Evolutionary conservation across 371 early-diverging fungal species (phyloP), one percentile per base, ranked within the genome.

Genomic region (Apophysomyces ossiformis): DNA sequence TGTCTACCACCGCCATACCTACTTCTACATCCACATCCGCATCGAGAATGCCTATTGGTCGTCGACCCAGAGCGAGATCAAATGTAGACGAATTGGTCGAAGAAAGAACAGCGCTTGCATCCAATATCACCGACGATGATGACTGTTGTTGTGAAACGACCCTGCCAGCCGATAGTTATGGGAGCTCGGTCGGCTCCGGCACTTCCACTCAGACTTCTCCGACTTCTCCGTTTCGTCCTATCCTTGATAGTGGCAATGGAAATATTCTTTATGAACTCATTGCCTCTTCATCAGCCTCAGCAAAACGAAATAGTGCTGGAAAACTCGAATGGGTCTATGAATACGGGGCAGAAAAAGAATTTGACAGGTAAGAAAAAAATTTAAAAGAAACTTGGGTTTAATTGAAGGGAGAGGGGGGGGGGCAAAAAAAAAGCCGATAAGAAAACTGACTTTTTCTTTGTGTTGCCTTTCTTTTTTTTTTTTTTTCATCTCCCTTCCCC

Each of bases 271-370:
- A 21, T 50, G 54, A 50, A 9, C 4, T 26, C 50, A 54, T 39
- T n/a, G 38, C 56, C n/a, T 39, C 37, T 18, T 38, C 41, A 56
- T 63, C 63, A 2, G 11, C 57, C 13, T 16, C 54, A 15, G 8
- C 41, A 5, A 8, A 8, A 41, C 41, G 11, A 41, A 13, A 8
- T 1, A 38, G 15, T 41, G 26, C 63, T 16, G 54, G 21, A 15
- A 68, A 41, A 15, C 59, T 60, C 4, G 13, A 43, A 16, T 58
- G 32, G 41, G 56, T 67, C 0, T 69, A 66, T 59, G 69, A 73
- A 18, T 67, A 71, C 47, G 71, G 73, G 32, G 66, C 68, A 16
- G 77, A 76, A 45, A 73, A 69, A 47, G 77, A 73, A 57, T 64
- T 69, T 50, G 62, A 71, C 45, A 64, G 71, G 68, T 69, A 65